Evolutionary conservation across 805 yeast species (phyloP).

Genomic region (Metschnikowia drakensbergensis): DNA sequence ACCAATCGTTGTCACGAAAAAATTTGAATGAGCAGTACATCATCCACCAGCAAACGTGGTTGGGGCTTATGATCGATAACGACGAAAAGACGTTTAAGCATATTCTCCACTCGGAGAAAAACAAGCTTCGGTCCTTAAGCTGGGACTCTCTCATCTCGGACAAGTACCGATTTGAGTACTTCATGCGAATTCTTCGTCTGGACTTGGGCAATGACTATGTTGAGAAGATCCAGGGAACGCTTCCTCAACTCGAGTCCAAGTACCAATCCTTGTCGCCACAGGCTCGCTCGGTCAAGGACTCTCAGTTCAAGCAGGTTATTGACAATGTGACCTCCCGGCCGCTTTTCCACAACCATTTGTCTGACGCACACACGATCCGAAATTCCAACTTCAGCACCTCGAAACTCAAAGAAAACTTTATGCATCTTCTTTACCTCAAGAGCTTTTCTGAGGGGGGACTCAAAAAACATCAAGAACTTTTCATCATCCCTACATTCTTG

Average conservation of each 20-base stretch:
- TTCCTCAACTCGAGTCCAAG: conserved; percentile 19
- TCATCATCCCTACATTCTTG: conserved; percentile 36
- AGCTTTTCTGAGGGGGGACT: conserved; percentile 37
- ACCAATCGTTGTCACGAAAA: conserved; percentile 19
- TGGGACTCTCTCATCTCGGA: conserved; percentile 38
- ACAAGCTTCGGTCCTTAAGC: conserved; percentile 27
- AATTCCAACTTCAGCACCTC: conserved; percentile 4
- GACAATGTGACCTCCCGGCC: conserved; percentile 28
- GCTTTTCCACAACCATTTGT: conserved; percentile 23
- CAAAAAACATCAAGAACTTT: conserved; percentile 36
- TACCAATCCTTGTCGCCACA: conserved; percentile 25
- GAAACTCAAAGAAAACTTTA: conserved; percentile 24
- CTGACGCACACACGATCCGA: conserved; percentile 1
- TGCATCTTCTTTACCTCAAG: conserved; percentile 33
- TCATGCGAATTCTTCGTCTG: conserved; percentile 22
- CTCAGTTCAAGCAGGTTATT: conserved; percentile 31
- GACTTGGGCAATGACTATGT: conserved; percentile 17
- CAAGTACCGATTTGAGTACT: conserved; percentile 26
- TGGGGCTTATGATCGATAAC: conserved; percentile 19
- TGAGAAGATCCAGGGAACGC: conserved; percentile 19
- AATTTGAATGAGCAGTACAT: conserved; percentile 18
- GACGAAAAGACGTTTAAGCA: conserved; percentile 24
- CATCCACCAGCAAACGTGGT: conserved; percentile 29
- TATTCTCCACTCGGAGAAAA: conserved; percentile 27
- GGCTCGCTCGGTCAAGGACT: conserved; percentile 28